These are phyloP conservation scores for Pseudogymnoascus sp. DNA, from an alignment of 2,329 filamentous ascomycete genomes.

Conservation along the genomic window DNA sequence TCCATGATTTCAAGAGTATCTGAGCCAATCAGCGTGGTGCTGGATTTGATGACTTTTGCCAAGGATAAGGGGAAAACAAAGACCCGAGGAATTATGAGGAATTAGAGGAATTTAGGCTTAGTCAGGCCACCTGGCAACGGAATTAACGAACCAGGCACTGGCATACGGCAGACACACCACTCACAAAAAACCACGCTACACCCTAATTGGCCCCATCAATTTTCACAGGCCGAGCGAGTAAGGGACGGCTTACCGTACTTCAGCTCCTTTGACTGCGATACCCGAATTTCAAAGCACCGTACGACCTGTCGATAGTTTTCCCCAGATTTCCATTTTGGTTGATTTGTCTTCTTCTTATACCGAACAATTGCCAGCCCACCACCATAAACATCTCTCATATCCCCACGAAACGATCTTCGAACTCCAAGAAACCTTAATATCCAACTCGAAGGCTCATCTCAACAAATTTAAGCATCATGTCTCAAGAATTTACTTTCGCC, in stretches of 20 bases:
- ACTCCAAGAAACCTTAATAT: not conserved
- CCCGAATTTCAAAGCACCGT: slow-evolving; percentile 8
- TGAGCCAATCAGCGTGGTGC: not conserved
- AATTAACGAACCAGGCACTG: not conserved
- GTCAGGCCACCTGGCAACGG: not conserved
- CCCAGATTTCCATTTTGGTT: slow-evolving; percentile 9
- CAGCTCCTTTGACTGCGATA: slow-evolving; percentile 1
- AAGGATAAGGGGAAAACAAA: slow-evolving; percentile 4
- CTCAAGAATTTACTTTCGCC: slow-evolving; percentile 61
- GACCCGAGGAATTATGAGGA: not conserved
- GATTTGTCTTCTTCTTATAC: slow-evolving; percentile 8
- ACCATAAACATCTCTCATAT: not conserved
- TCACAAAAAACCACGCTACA: not conserved
- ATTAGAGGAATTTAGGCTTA: not conserved
- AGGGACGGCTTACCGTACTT: not conserved
- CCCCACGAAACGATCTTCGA: not conserved
- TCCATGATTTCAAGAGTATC: not conserved
- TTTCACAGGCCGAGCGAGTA: slow-evolving; percentile 7
- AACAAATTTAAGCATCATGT: slow-evolving; percentile 34
- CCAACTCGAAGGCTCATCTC: not conserved
- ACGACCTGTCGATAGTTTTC: slow-evolving; percentile 7
- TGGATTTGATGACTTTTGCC: not conserved
- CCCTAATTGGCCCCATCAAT: slow-evolving; percentile 3
- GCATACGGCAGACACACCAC: not conserved
- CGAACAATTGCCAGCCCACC: not conserved